Base-by-base conservation (phyloP, 148 eudicot genomes). In the Arbutus unedo region DNA sequence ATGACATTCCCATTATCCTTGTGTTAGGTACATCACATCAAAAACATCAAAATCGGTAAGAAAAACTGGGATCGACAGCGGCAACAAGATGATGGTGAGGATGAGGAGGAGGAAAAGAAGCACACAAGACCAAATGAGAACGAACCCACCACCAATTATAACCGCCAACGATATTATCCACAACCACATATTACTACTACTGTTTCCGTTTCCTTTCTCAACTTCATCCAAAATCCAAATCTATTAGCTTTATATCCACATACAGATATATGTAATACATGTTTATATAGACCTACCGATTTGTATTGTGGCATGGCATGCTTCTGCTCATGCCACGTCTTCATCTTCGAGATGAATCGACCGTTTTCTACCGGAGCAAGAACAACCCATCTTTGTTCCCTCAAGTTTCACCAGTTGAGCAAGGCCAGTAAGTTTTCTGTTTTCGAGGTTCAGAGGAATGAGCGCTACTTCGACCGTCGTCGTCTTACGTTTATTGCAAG, bases 401-500 rank as follows among this genome's bases (percentile, higher is more conserved):
- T 80, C 64, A 70, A 10, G 1, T 21, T 76, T 38, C 76, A 67
- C 47, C 79, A 77, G 45, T 70, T 76, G 53, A 68, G 43, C 19
- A 49, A 41, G 41, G 31, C 21, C n/a, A 55, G 43, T 13, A 56
- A 71, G 67, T 23, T 55, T 51, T 76, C 55, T 81, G 87, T 89
- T 81, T 83, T 56, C 45, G 89, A 75, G 71, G 80, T 85, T 79
- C 91, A 55, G 76, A 83, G 87, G 82, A 84, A 83, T 82, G 80
- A 67, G 60, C 48, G 83, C 11, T 25, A 54, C 6, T 78, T 45
- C 6, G 73, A 55, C 55, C 87, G 89, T 0, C 88, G 92, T 72
- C 88, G 87, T 77, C 71, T 88, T 3, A 85, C 85, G 84, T 83
- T 89, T 74, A 91, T 88, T 43, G 90, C 87, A 85, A 60, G 89